Evolutionary conservation across 148 eudicot species (phyloP), one percentile per base, ranked within the genome.

Genomic region (Spergularia marina): DNA sequence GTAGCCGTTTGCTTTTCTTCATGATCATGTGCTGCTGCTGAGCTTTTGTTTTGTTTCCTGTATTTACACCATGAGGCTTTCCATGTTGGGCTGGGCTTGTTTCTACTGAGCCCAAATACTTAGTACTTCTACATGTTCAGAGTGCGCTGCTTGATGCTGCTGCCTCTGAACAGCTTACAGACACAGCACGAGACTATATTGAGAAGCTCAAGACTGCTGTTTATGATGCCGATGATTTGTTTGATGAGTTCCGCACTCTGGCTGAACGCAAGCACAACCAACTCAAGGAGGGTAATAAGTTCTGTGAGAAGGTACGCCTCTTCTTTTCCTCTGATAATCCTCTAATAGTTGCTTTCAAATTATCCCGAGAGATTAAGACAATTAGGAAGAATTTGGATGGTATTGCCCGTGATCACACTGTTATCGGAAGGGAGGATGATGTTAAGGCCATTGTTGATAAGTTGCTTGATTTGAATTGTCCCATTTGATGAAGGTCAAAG

Each of bases 201-300:
- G 53, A 59, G 39, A 68, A 59, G 61, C 52, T 79, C 59, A 66
- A 65, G 68, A 71, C 20, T 10, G 76, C 11, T 30, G 57, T 80
- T 25, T 70, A 76, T 14, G 77, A 79, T 34, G 67, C 73, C 17
- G 77, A 73, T 9, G 77, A 79, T 60, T 10, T 79, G 53, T 40
- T 76, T 17, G 79, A 80, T 58, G 72, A 56, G 58, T 51, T 76
- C 18, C 2, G 18, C 39, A 80, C 79, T 39, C 56, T 56, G n/a
- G 71, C 51, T 20, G 9, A 16, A 51, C 44, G 44, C 0, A 25
- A 64, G 39, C 71, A 75, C 10, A 23, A 23, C 25, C 44, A 41
- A 7, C 40, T 54, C 7, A 62, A 52, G 51, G 3, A 13, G 0
- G 16, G 44, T 23, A 23, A 0, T 18, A 57, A 59, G 2, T 0